Conservation (phyloP, 371 early-diverging fungal species). For the Thermomucor indicae-seudaticae region DNA sequence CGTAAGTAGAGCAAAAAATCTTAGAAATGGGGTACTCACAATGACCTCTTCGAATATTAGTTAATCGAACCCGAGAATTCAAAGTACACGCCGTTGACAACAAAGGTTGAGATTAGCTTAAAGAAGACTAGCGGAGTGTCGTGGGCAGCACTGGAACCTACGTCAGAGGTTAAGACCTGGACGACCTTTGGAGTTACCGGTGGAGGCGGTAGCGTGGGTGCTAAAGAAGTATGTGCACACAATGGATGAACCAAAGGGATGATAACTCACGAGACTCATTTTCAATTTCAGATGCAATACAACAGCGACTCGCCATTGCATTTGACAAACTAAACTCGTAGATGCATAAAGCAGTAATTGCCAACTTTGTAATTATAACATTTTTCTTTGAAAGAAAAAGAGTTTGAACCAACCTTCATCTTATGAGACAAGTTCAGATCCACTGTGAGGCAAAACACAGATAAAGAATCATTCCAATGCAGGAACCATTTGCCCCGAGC, state of each 20-base stretch:
- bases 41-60: conserved; percentile 16
- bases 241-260: background rate
- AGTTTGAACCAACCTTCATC: too few species aligned
- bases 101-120: conserved; percentile 85
- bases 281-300: conserved; percentile 8
- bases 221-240: conserved; percentile 40
- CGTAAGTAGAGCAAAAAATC: conserved; percentile 9
- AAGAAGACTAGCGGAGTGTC: conserved; percentile 82
- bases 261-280: background rate
- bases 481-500: too few species aligned
- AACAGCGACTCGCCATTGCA: conserved; percentile 15
- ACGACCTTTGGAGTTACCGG: conserved; percentile 84
- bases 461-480: too few species aligned
- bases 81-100: conserved; percentile 69
- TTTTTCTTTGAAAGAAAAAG: too few species aligned
- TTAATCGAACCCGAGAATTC: conserved; percentile 67
- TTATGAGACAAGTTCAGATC: too few species aligned
- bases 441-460: too few species aligned
- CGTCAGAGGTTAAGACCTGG: conserved; percentile 61
- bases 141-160: conserved; percentile 84
- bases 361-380: too few species aligned
- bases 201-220: conserved; percentile 56
- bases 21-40: background rate
- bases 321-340: conserved; percentile 7
- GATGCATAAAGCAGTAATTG: too few species aligned